Conservation (phyloP, 768 basidiomycete species). For the Dendrothele bispora region DNA sequence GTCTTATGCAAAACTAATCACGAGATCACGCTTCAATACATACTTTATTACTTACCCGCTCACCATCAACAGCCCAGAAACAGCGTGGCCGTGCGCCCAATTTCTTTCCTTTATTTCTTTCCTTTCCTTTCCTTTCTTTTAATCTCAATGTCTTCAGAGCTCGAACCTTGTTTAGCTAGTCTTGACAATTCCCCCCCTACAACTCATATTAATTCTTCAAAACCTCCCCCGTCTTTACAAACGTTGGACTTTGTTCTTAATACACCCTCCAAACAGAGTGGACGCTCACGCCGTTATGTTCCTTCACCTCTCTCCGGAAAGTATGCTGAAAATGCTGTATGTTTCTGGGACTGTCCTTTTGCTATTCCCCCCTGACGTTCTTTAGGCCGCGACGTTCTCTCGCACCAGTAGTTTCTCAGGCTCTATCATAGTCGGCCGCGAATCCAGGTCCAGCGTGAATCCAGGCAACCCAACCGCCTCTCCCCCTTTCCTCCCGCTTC, state of each 20-base stretch:
- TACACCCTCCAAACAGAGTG: neutral
- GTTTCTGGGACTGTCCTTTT: neutral
- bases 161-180: neutral
- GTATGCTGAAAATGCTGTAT: neutral
- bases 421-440: neutral
- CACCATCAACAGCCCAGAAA: too few relatives aligned
- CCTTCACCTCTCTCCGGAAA: neutral
- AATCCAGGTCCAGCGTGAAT: neutral
- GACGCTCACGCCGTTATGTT: neutral
- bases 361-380: neutral
- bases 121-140: neutral
- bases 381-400: neutral
- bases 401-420: neutral
- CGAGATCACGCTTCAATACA: too few relatives aligned
- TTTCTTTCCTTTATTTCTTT: neutral
- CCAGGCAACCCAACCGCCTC: too few relatives aligned
- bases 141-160: neutral
- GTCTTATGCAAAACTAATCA: too few relatives aligned
- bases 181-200: neutral
- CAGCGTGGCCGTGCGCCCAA: too few relatives aligned
- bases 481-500: constrained; percentile 1
- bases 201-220: neutral
- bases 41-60: too few relatives aligned
- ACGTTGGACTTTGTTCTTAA: neutral
- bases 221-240: neutral